Evolutionary conservation across 805 yeast species (phyloP).

Genomic region (Starmerella stellata): DNA sequence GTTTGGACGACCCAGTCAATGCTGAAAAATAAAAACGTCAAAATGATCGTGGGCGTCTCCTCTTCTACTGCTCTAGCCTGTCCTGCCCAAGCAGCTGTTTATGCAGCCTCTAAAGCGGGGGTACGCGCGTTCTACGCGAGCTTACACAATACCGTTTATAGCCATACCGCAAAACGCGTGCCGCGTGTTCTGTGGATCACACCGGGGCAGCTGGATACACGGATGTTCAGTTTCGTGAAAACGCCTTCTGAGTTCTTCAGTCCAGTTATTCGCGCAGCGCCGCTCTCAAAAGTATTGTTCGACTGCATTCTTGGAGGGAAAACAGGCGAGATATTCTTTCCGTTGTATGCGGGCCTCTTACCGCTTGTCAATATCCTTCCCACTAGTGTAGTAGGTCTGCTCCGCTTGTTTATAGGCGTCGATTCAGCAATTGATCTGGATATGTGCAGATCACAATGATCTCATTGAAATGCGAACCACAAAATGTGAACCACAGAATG

Average conservation of each 20-base stretch:
- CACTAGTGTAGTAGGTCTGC: slow-evolving; percentile 42
- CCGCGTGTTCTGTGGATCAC: slow-evolving; percentile 55
- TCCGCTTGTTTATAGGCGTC: slow-evolving; percentile 42
- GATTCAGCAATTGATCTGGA: slow-evolving; percentile 29
- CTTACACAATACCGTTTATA: slow-evolving; percentile 42
- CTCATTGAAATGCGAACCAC: neutral
- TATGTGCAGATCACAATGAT: no score
- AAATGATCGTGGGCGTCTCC: slow-evolving; percentile 53
- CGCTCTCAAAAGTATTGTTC: slow-evolving; percentile 40
- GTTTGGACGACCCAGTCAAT: slow-evolving; percentile 40
- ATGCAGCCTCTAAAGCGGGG: slow-evolving; percentile 72
- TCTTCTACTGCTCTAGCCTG: slow-evolving; percentile 61
- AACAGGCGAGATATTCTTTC: slow-evolving; percentile 47
- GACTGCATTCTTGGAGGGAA: slow-evolving; percentile 11
- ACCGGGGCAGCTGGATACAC: slow-evolving; percentile 62
- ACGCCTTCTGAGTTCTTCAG: slow-evolving; percentile 56
- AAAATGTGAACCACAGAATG: no score
- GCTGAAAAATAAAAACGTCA: slow-evolving; percentile 15
- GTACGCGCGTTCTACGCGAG: slow-evolving; percentile 56
- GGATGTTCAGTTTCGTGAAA: slow-evolving; percentile 44
- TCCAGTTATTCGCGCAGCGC: slow-evolving; percentile 48
- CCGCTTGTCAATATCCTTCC: slow-evolving; percentile 48
- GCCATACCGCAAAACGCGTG: slow-evolving; percentile 27
- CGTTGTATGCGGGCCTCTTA: slow-evolving; percentile 50
- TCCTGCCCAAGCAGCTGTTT: slow-evolving; percentile 52